Base-by-base conservation (phyloP, 495 filamentous ascomycete species). In the Penicillium maclennaniae region DNA sequence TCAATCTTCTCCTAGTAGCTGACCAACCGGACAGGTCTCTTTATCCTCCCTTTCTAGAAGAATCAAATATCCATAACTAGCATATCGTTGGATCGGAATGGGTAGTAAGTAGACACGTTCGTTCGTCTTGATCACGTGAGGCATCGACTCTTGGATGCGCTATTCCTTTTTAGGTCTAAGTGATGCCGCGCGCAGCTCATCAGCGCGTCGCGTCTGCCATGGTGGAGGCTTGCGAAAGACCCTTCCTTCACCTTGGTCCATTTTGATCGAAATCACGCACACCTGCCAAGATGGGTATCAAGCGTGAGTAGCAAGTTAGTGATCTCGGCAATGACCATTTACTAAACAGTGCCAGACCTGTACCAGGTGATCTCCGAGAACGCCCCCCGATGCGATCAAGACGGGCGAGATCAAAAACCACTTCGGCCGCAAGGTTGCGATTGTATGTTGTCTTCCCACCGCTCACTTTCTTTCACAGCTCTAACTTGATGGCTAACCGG, bases 401-500 rank as follows among this genome's bases (percentile, higher is more conserved):
- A 83, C 87, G 51, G 91, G 93, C 46, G 95, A 98, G 57, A 97
- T 98, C 74, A 98, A 97, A 73, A 92, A 90, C 53, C 95, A 97
- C 41, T 98, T 98, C 61, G 93, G 93, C 57, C 85, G 93, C 59
- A 98, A 96, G 71, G 89, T 97, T 55, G 92, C 92, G 36, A 97
- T 97, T 71, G 90, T 93, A 79, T 66, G 88, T 79, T 12, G 16
- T 10, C 21, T 14, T n/a, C n/a, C 34, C 27, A 16, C 2, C 2
- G 8, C n/a, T 7, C 9, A 26, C 15, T 6, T 42, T 16, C 25
- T n/a, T 37, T 6, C 21, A 23, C 17, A 12, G 27, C 16, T 38
- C 3, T 15, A 7, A 27, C 3, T 25, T 23, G 50, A 40, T 46
- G 8, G 38, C 67, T 68, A 58, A 69, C 56, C 9, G 27, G 23